A percentile compares a stretch with the other conserved stretches of the same genome.
phyloP scores from a whole-genome alignment of 257 asterid species.

The Parsonsia alboflavescens region DNA sequence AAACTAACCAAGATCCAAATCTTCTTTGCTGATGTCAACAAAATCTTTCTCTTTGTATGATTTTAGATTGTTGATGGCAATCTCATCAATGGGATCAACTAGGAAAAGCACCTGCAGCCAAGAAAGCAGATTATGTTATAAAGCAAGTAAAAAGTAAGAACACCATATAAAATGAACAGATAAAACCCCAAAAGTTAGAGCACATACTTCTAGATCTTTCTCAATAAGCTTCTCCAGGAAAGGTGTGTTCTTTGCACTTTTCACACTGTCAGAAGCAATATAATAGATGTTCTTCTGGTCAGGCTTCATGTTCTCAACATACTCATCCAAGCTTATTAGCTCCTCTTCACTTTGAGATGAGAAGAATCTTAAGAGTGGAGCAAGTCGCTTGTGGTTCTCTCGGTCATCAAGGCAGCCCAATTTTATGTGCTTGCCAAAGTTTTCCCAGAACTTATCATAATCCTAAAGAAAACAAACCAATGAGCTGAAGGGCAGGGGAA shows the following conservation, averaged over 20 bases:
- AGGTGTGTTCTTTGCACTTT: constrained; percentile 89
- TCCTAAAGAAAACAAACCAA: constrained; percentile 43
- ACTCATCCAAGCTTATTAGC: constrained; percentile 88
- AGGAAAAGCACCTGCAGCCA: constrained; percentile 71
- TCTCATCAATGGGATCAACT: constrained; percentile 95
- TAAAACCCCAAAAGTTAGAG: constrained; percentile 5
- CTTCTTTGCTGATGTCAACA: constrained; percentile 94
- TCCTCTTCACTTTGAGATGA: constrained; percentile 91
- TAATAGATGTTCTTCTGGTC: constrained; percentile 84
- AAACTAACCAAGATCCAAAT: constrained; percentile 84
- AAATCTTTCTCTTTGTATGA: constrained; percentile 80
- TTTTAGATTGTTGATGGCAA: constrained; percentile 85
- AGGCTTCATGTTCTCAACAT: constrained; percentile 84
- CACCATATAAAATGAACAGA: constrained; percentile 1
- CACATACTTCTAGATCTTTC: constrained; percentile 79
- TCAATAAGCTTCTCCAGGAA: constrained; percentile 90
- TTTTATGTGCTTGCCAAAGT: constrained; percentile 82
- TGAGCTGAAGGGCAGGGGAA: constrained; percentile 8
- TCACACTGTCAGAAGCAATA: constrained; percentile 84
- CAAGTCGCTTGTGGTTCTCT: constrained; percentile 94
- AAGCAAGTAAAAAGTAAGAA: constrained; percentile 1
- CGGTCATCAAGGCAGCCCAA: constrained; percentile 96
- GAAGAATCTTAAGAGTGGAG: constrained; percentile 83
- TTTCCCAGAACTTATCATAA: constrained; percentile 82
- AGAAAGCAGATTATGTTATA: not conserved